phyloP scores from a whole-genome alignment of 2,329 filamentous ascomycete species.

The Cordyceps fumosorosea region DNA sequence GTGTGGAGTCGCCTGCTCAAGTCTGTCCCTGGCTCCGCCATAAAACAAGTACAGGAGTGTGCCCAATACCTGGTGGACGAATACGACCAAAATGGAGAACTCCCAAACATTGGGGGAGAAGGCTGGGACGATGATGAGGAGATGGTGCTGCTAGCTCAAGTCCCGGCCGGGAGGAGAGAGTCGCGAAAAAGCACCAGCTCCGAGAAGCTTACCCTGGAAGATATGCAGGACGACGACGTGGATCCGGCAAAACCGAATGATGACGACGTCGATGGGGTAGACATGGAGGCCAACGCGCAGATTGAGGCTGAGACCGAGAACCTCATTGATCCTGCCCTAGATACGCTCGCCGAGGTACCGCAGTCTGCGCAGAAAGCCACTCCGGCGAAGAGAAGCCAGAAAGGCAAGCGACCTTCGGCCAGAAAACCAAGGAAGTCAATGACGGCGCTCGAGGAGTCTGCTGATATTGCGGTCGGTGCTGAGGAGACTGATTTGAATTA shows the following conservation, averaged over 20 bases:
- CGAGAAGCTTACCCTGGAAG: slow-evolving; percentile 22
- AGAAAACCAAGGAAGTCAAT: slow-evolving; percentile 20
- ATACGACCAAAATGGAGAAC: slow-evolving; percentile 27
- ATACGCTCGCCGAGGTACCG: slow-evolving; percentile 7
- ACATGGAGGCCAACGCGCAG: too few relatives aligned
- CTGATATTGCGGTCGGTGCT: slow-evolving; percentile 8
- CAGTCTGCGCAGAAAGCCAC: slow-evolving; percentile 20
- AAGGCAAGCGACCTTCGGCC: slow-evolving; percentile 18
- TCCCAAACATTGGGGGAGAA: slow-evolving; percentile 27
- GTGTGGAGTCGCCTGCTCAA: slow-evolving; percentile 34
- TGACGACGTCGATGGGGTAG: too few relatives aligned
- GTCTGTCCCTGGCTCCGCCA: slow-evolving; percentile 25
- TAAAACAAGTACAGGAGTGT: slow-evolving; percentile 27
- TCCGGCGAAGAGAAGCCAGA: slow-evolving; percentile 20
- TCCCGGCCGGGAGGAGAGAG: slow-evolving; percentile 9
- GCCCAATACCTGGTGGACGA: slow-evolving; percentile 29
- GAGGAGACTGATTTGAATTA: slow-evolving; percentile 16
- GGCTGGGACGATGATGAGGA: slow-evolving; percentile 28
- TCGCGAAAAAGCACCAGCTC: slow-evolving; percentile 20
- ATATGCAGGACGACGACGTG: slow-evolving; percentile 13
- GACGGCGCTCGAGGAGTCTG: slow-evolving; percentile 23
- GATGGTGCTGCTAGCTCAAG: slow-evolving; percentile 22
- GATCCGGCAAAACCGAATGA: neutral
- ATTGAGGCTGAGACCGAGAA: slow-evolving; percentile 16
- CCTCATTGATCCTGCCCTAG: slow-evolving; percentile 27